Evolutionary conservation across 2,329 filamentous ascomycete genomes (phyloP), one percentile per base, ranked within the genome.

Genomic region (Stemphylium beticola): DNA sequence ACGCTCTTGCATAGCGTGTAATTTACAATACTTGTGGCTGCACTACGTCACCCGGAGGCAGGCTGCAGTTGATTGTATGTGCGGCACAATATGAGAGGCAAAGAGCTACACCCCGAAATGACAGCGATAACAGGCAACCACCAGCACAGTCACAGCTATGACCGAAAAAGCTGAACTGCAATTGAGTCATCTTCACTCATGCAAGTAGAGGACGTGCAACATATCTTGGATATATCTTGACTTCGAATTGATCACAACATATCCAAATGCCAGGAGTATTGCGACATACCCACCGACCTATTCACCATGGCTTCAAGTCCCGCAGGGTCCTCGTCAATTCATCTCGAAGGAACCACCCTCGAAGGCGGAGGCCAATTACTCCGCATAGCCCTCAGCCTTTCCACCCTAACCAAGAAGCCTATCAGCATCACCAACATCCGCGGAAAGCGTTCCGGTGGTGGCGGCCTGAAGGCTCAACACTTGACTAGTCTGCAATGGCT

Each of bases 281-380:
- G 32, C 12, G 6, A 24, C 22, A 24, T 7, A 4, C 6, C 3
- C 4, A 17, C n/a, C 15, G 5, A 8, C 29, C 11, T 1, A 11
- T 18, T 17, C 33, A 22, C 1, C n/a, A 62, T 64, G 58, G 49
- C 57, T 17, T 40, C 42, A 4, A 44, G 22, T 20, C 29, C 38
- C 12, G 20, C 11, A 14, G 53, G 56, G 24, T 22, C 56, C 24
- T 40, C 42, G 12, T 36, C 57, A 1, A 63, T 74, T 10, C 66
- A 69, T 44, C 64, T 87, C 10, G 79, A 85, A 65, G 84, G 85
- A 42, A 79, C 79, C 15, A 85, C 79, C 3, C 80, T 87, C 17
- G 85, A 87, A 78, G 85, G 85, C 34, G 85, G 85, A 22, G 85
- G 85, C 12, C 85, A 87, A 68, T 76, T 87, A 2, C 75, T 87